phyloP scores from a whole-genome alignment of 2,329 filamentous ascomycete genomes.

The Paecilomyces sp. region DNA sequence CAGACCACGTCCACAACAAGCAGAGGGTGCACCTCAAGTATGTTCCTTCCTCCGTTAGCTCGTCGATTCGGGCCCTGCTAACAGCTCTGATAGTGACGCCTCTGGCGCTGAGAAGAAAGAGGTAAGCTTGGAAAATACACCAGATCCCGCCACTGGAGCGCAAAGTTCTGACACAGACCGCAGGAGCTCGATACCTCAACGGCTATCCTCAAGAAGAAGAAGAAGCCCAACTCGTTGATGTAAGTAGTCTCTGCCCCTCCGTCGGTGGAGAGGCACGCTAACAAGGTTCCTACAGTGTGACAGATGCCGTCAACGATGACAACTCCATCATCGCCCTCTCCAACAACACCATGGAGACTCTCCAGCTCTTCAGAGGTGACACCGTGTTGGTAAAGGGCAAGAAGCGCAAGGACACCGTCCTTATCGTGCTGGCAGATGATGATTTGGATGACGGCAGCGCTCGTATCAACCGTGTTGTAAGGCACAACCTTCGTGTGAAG shows the following conservation, averaged over 20 bases:
- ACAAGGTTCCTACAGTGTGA: constrained; percentile 59
- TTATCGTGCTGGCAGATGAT: constrained; percentile 95
- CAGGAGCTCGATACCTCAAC: constrained; percentile 88
- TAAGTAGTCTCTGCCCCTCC: constrained; percentile 40
- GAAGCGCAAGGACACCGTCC: constrained; percentile 98
- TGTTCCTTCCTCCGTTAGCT: constrained; percentile 27
- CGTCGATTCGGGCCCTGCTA: constrained; percentile 24
- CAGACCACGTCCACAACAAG: constrained; percentile 58
- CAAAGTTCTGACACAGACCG: constrained; percentile 25
- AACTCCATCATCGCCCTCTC: constrained; percentile 98
- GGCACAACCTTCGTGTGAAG: constrained; percentile 97
- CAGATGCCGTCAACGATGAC: constrained; percentile 97
- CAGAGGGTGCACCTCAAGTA: constrained; percentile 80
- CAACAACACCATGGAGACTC: constrained; percentile 96
- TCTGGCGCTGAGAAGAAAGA: constrained; percentile 83
- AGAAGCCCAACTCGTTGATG: constrained; percentile 99
- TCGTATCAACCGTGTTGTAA: constrained; percentile 95
- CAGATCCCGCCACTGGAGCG: constrained; percentile 19
- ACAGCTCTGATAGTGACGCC: constrained; percentile 59
- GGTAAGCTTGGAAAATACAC: constrained; percentile 45
- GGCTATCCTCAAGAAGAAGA: constrained; percentile 99
- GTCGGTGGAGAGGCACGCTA: constrained; percentile 10
- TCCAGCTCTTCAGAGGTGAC: constrained; percentile 97
- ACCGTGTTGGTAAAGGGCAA: constrained; percentile 98
- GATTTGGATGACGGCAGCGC: constrained; percentile 96